A percentile compares a stretch with the other conserved stretches of the same genome.
Evolutionary conservation across 2,329 filamentous ascomycete genomes (phyloP).

Genomic region (Colletotrichum neosansevieriae): DNA sequence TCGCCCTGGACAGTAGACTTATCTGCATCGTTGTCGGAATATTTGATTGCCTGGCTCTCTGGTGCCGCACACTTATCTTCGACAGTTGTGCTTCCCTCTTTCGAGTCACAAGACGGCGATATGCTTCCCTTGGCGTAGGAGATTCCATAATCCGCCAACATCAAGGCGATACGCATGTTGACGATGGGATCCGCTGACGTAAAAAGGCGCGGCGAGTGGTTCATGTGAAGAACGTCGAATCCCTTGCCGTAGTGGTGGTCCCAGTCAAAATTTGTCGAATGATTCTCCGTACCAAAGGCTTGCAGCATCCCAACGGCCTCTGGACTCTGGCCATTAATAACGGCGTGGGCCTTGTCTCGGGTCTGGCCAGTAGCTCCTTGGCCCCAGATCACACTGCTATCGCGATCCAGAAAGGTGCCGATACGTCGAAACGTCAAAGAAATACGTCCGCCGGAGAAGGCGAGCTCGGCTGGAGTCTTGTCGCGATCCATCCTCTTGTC

Average conservation of each 20-base stretch:
- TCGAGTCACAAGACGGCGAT: conserved; percentile 46
- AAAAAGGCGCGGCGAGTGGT: conserved; percentile 63
- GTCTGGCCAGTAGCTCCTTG: conserved; percentile 84
- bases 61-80: conserved; percentile 38
- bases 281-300: conserved; percentile 90
- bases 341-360: conserved; percentile 66
- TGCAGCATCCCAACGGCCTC: conserved; percentile 77
- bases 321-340: conserved; percentile 76
- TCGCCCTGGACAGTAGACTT: conserved; percentile 63
- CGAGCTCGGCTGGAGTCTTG: conserved; percentile 77
- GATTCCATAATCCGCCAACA: conserved; percentile 62
- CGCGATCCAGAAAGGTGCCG: conserved; percentile 80
- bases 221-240: conserved; percentile 84
- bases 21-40: conserved; percentile 65
- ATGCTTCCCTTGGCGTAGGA: conserved; percentile 60
- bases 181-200: conserved; percentile 59
- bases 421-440: conserved; percentile 93
- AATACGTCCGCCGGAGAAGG: conserved; percentile 82
- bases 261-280: conserved; percentile 80
- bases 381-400: conserved; percentile 84
- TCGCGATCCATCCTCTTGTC: conserved; percentile 81
- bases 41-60: conserved; percentile 56
- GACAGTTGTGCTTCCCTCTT: conserved; percentile 40
- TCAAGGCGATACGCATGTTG: conserved; percentile 63
- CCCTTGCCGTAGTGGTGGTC: conserved; percentile 79